phyloP scores from a whole-genome alignment of 2,329 filamentous ascomycete species.

The Nothophoma quercina region DNA sequence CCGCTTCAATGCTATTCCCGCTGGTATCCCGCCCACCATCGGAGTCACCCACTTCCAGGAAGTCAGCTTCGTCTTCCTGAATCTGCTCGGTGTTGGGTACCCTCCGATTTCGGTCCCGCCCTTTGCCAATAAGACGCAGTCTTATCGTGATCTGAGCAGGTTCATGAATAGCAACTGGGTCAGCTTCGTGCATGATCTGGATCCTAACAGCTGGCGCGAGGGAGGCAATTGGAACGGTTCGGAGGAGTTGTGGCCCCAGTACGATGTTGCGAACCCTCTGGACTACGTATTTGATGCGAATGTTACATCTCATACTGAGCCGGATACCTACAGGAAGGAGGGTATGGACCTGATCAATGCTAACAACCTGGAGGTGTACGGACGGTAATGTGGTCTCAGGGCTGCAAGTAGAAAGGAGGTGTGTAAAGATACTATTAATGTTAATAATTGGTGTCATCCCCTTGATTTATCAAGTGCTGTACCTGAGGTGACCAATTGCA shows the following conservation, averaged over 20 bases:
- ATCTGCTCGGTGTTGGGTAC: constrained; percentile 54
- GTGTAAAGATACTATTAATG: too few relatives aligned
- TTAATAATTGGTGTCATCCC: too few relatives aligned
- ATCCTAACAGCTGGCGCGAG: constrained; percentile 37
- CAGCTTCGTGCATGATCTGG: constrained; percentile 54
- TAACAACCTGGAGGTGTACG: constrained; percentile 21
- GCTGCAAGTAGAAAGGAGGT: too few relatives aligned
- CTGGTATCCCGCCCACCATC: constrained; percentile 52
- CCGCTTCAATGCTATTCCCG: constrained; percentile 65
- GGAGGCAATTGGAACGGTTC: constrained; percentile 24
- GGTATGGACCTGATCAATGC: constrained; percentile 55
- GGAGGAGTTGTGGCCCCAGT: constrained; percentile 51
- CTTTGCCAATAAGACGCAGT: constrained; percentile 46
- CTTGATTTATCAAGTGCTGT: too few relatives aligned
- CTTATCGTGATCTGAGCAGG: constrained; percentile 50
- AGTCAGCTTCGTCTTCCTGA: constrained; percentile 58
- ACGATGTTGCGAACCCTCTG: constrained; percentile 45
- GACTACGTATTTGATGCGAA: constrained; percentile 59
- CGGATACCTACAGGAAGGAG: constrained; percentile 54
- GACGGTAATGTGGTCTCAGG: too few relatives aligned
- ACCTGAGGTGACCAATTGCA: too few relatives aligned
- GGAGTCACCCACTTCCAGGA: constrained; percentile 65
- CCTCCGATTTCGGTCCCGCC: constrained; percentile 40
- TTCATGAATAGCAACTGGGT: constrained; percentile 57
- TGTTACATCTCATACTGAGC: constrained; percentile 49